Evolutionary conservation across 2,329 filamentous ascomycete genomes (phyloP).

Genomic region (Pseudogymnoascus sp.): DNA sequence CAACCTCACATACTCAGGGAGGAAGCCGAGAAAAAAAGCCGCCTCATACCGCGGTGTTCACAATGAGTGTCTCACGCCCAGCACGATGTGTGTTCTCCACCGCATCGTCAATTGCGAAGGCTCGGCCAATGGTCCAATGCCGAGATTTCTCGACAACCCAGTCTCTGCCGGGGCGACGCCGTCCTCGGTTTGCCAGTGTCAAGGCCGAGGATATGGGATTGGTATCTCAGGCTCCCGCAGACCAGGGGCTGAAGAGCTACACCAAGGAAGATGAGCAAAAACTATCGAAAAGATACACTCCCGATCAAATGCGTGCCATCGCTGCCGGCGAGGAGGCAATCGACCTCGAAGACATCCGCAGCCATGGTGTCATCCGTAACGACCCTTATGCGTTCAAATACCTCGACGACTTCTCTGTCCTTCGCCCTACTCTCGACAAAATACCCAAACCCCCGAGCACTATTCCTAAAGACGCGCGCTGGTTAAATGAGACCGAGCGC

Average conservation of each 20-base stretch:
- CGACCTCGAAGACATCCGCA: conserved; percentile 63
- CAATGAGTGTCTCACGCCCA: conserved; percentile 42
- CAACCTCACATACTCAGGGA: conserved; percentile 5
- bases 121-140: conserved; percentile 35
- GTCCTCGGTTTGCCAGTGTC: conserved; percentile 33
- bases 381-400: conserved; percentile 69
- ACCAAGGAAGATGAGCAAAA: conserved; percentile 55
- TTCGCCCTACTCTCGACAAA: conserved; percentile 73
- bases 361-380: conserved; percentile 62
- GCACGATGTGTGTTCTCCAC: conserved; percentile 42
- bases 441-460: conserved; percentile 38
- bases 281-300: conserved; percentile 63
- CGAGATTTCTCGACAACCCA: conserved; percentile 42
- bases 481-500: conserved; percentile 56
- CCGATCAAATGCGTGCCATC: conserved; percentile 73
- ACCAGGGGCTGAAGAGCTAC: conserved; percentile 54
- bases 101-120: conserved; percentile 35
- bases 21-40: conserved; percentile 5
- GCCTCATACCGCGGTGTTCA: conserved; percentile 1
- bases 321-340: conserved; percentile 73
- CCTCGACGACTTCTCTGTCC: conserved; percentile 71
- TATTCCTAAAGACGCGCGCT: conserved; percentile 34
- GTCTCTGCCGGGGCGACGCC: conserved; percentile 30
- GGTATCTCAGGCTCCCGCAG: conserved; percentile 22
- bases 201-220: conserved; percentile 30